Percentiles rank a stretch among this genome's conserved stretches.
phyloP scores from a whole-genome alignment of 2,329 filamentous ascomycete species.

The Coniochaeta sp. region DNA sequence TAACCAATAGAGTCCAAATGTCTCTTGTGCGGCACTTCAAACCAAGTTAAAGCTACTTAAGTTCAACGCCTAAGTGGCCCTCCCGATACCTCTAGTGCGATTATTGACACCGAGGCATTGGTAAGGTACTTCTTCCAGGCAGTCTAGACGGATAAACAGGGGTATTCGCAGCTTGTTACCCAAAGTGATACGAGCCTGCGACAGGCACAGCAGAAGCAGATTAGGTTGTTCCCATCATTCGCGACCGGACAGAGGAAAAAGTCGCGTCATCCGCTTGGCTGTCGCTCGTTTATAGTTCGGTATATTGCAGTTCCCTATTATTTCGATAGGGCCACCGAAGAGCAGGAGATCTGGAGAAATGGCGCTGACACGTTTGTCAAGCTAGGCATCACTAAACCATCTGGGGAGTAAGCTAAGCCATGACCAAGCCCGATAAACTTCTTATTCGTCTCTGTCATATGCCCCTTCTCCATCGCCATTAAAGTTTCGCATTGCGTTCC shows the following conservation, averaged over 20 bases:
- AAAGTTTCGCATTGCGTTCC: background rate
- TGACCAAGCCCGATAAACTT: background rate
- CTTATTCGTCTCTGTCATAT: background rate
- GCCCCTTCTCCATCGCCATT: background rate
- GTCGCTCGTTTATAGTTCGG: background rate
- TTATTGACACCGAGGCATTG: too few species aligned
- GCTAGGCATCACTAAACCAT: background rate
- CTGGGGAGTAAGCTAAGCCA: background rate
- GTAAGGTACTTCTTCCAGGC: background rate
- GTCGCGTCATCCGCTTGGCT: background rate
- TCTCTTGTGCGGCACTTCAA: too few species aligned
- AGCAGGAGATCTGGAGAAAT: background rate
- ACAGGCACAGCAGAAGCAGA: background rate
- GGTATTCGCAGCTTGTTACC: background rate
- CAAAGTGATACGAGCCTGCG: background rate
- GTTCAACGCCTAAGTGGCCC: background rate
- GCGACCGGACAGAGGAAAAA: background rate
- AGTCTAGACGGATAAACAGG: background rate
- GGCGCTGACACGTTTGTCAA: background rate
- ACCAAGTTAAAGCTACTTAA: background rate
- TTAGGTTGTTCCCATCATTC: background rate
- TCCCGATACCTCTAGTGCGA: too few species aligned
- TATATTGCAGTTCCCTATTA: background rate
- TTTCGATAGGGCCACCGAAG: background rate
- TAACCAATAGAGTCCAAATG: too few species aligned